Evolutionary conservation across 1,139 yeast genomes (phyloP).

Genomic region (Blastobotrys capitulatus): DNA sequence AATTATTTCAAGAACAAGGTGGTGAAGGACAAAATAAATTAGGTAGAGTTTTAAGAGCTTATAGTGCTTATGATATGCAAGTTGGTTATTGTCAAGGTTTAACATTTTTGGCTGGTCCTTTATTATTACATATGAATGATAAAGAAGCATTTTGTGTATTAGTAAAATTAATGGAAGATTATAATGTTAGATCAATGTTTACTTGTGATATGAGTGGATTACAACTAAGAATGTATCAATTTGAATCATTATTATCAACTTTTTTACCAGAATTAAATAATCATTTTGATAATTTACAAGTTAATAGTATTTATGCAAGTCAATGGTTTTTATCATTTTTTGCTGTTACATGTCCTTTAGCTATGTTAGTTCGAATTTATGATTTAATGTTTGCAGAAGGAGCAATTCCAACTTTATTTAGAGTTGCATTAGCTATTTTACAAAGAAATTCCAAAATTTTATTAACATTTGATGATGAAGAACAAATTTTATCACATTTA

Average conservation of each 20-base stretch:
- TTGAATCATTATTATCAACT: constrained; percentile 40
- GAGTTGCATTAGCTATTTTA: constrained; percentile 53
- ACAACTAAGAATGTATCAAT: constrained; percentile 50
- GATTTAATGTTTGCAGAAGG: constrained; percentile 58
- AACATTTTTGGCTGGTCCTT: constrained; percentile 59
- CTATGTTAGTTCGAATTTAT: constrained; percentile 47
- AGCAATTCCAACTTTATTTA: constrained; percentile 56
- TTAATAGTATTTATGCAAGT: constrained; percentile 34
- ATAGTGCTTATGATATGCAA: constrained; percentile 61
- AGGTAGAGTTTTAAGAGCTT: constrained; percentile 58
- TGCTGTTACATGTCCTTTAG: constrained; percentile 56
- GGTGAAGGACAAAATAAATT: constrained; percentile 44
- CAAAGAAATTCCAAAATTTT: constrained; percentile 49
- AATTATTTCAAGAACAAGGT: constrained; percentile 43
- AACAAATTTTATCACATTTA: constrained; percentile 55
- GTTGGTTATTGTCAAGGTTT: constrained; percentile 72
- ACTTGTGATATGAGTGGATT: constrained; percentile 54
- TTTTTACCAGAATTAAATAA: constrained; percentile 41
- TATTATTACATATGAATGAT: constrained; percentile 48
- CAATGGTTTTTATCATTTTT: constrained; percentile 68
- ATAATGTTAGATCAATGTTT: constrained; percentile 54
- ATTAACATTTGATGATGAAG: constrained; percentile 51
- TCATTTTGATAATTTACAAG: constrained; percentile 40
- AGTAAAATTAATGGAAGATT: constrained; percentile 58
- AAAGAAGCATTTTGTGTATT: constrained; percentile 49